A percentile compares a stretch with the other conserved stretches of the same genome.
phyloP scores from a whole-genome alignment of 2,329 filamentous ascomycete species.

The Coniochaeta ligniaria region DNA sequence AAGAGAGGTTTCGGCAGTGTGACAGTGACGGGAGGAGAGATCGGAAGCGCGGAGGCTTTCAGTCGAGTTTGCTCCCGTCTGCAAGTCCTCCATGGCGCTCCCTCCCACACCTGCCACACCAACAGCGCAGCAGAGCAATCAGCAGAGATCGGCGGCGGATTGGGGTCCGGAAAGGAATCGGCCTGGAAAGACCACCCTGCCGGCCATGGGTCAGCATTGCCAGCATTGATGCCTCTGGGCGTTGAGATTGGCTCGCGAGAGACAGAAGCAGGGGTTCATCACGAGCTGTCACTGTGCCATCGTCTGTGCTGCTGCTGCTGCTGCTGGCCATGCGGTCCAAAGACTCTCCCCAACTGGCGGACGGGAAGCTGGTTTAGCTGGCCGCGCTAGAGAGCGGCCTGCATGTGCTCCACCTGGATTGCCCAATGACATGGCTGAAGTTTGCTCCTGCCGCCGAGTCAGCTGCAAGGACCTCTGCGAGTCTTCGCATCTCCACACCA shows the following conservation, averaged over 20 bases:
- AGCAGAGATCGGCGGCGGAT: not conserved
- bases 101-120: too few species aligned
- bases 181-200: not conserved
- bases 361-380: not conserved
- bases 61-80: not conserved
- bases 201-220: not conserved
- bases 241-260: not conserved
- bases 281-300: not conserved
- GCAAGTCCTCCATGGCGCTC: not conserved
- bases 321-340: not conserved
- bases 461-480: not conserved
- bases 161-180: not conserved
- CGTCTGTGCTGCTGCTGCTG: not conserved
- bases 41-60: not conserved
- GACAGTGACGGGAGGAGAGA: not conserved
- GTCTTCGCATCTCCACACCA: not conserved
- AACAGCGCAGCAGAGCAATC: not conserved
- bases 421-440: not conserved
- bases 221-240: not conserved
- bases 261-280: not conserved
- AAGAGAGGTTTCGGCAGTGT: constrained; percentile 1
- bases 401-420: not conserved
- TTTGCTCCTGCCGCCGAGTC: not conserved
- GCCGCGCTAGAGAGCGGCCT: not conserved
- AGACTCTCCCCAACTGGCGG: not conserved